Conservation (phyloP, 2,329 filamentous ascomycete species). For the Ascochyta pisi region DNA sequence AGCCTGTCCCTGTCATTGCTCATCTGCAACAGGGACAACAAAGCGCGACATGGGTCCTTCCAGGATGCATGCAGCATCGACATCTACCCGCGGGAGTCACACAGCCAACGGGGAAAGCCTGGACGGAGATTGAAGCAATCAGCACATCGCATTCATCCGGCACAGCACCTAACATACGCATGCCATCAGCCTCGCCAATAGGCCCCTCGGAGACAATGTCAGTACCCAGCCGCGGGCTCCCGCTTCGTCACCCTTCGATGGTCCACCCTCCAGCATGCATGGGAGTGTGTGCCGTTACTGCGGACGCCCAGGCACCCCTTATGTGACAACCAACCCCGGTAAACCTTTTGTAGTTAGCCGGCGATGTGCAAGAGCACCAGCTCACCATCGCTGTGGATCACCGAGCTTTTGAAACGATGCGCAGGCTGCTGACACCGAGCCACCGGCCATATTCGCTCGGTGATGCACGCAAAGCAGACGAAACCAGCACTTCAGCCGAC, state of each 20-base stretch:
- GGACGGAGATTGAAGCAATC: constrained; percentile 46
- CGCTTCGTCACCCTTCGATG: constrained; percentile 16
- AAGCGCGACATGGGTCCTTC: constrained; percentile 29
- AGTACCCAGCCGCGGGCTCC: constrained; percentile 28
- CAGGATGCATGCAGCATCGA: constrained; percentile 37
- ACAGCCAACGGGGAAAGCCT: constrained; percentile 40
- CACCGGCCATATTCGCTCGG: constrained; percentile 24
- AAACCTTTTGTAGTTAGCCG: constrained; percentile 30
- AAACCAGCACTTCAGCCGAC: constrained; percentile 20
- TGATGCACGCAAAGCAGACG: constrained; percentile 20
- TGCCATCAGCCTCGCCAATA: constrained; percentile 34
- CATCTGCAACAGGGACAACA: constrained; percentile 29
- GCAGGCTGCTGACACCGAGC: constrained; percentile 33
- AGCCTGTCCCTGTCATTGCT: constrained; percentile 26
- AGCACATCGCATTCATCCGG: constrained; percentile 29
- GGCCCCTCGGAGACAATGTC: constrained; percentile 15
- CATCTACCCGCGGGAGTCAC: constrained; percentile 31
- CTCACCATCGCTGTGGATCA: constrained; percentile 26
- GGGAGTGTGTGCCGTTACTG: constrained; percentile 35
- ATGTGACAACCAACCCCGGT: constrained; percentile 21
- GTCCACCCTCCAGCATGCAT: constrained; percentile 31
- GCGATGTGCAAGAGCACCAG: constrained; percentile 36
- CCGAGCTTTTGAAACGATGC: constrained; percentile 42
- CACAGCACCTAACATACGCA: constrained; percentile 15
- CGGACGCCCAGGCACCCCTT: constrained; percentile 28